phyloP scores from a whole-genome alignment of 495 filamentous ascomycete genomes.

The Lasiosphaeria miniovina region DNA sequence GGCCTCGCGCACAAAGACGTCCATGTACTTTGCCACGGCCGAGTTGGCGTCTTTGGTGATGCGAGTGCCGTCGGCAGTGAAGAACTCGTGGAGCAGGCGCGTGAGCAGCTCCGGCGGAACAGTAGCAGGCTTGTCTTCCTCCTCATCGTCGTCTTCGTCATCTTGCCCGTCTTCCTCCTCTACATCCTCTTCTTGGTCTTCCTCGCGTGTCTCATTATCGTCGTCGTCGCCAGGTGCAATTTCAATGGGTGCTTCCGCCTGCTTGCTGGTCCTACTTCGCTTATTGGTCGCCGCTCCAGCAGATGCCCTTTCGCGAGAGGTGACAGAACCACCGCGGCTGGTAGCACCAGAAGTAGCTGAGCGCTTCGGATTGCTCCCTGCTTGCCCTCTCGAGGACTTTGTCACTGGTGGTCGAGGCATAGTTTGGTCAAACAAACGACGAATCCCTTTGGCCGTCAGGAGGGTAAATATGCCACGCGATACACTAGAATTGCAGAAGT shows the following conservation, averaged over 20 bases:
- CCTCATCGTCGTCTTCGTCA: constrained; percentile 17
- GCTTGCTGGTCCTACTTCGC: neutral
- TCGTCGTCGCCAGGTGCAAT: constrained; percentile 5
- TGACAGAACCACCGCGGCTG: no score
- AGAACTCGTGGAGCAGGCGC: constrained; percentile 72
- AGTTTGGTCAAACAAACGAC: no score
- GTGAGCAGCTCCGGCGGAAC: constrained; percentile 76
- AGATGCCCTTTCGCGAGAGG: no score
- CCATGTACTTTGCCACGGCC: constrained; percentile 81
- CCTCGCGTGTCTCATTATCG: neutral
- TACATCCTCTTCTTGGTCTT: constrained; percentile 5
- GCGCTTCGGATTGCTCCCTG: no score
- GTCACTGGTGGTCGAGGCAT: no score
- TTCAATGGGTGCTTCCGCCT: neutral
- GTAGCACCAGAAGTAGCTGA: no score
- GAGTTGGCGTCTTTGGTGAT: constrained; percentile 77
- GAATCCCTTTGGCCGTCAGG: no score
- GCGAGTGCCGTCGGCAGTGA: constrained; percentile 61
- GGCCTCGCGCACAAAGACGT: constrained; percentile 89
- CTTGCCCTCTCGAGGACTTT: no score
- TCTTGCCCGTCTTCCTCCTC: constrained; percentile 25
- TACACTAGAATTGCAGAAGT: no score
- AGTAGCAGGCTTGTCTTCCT: constrained; percentile 32
- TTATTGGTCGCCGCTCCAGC: no score
- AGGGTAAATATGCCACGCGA: no score